phyloP scores from a whole-genome alignment of 805 yeast species.

The Cyberlindnera petersonii region DNA sequence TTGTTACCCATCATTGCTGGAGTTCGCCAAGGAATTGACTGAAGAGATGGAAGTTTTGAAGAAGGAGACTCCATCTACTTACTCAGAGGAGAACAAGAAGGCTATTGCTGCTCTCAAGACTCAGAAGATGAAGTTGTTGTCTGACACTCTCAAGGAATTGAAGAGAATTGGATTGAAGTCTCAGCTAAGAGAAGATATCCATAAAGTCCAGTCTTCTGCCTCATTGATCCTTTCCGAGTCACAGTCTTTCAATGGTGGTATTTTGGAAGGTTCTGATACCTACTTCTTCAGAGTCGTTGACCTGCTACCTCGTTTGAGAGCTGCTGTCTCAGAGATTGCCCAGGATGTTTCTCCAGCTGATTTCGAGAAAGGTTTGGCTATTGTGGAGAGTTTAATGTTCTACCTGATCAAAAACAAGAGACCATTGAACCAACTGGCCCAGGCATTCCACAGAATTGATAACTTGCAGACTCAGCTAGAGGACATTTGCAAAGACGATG shows the following conservation, averaged over 20 bases:
- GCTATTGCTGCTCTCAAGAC: conserved; percentile 63
- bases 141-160: conserved; percentile 72
- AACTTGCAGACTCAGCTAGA: conserved; percentile 23
- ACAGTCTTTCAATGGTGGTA: conserved; percentile 38
- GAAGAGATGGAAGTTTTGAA: conserved; percentile 59
- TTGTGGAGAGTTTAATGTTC: conserved; percentile 65
- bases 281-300: conserved; percentile 73
- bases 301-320: conserved; percentile 72
- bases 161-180: conserved; percentile 72
- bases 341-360: conserved; percentile 76
- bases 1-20: conserved; percentile 46
- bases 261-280: conserved; percentile 43
- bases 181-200: conserved; percentile 61
- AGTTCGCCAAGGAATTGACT: conserved; percentile 50
- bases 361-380: conserved; percentile 71
- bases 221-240: conserved; percentile 58
- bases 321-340: conserved; percentile 53
- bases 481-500: conserved; percentile 17
- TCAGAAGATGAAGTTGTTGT: conserved; percentile 75
- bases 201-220: conserved; percentile 56
- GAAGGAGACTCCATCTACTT: conserved; percentile 70
- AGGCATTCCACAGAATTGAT: conserved; percentile 19
- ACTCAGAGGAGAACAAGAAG: conserved; percentile 73
- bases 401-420: conserved; percentile 51
- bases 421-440: conserved; percentile 36